Evolutionary conservation across 345 rosid species (phyloP), one percentile per base, ranked within the genome.

Genomic region (Hevea brasiliensis): DNA sequence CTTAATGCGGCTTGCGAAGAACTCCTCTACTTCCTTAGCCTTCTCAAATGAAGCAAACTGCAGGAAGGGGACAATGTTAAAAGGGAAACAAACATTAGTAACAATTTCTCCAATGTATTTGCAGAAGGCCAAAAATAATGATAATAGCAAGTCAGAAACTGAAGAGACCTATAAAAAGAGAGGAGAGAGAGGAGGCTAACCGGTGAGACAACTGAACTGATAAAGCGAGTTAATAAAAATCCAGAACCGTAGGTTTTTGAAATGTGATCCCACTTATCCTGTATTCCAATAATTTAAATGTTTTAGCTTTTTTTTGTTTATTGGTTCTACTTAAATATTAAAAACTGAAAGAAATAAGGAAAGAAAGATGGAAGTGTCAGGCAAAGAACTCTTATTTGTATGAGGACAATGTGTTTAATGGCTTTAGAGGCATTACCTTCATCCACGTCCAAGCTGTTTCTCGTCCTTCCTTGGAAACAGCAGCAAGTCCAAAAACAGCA

Each of bases 401-500:
- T 3, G 55, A 3, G 13, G 41, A 47, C n/a, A 27, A 21, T 48
- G 48, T 35, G n/a, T 44, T 50, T 68, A 12, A 23, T 59, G 74
- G 44, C 45, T 58, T 29, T 26, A 60, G 20, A n/a, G 40, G 15
- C 4, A 72, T 67, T 80, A 90, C 96, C 96, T 88, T 79, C 67
- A 95, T 82, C 99, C 99, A 95, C 67, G 77, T 79, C 99, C 99
- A 92, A 60, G 98, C 93, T 27, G 85, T 89, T 82, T 94, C 99
- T 70, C 99, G 89, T 61, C 98, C 98, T 89, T 92, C 96, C 73
- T 80, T 79, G 65, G 88, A 78, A 70, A 90, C 95, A 67, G 48
- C 42, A 55, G 85, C 76, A 40, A 95, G 87, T 67, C 94, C 98
- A 80, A 54, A 85, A 54, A 91, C 77, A 60, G 88, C 98, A 80